Conservation (phyloP, 2,329 filamentous ascomycete genomes). For the Neonectria magnoliae region DNA sequence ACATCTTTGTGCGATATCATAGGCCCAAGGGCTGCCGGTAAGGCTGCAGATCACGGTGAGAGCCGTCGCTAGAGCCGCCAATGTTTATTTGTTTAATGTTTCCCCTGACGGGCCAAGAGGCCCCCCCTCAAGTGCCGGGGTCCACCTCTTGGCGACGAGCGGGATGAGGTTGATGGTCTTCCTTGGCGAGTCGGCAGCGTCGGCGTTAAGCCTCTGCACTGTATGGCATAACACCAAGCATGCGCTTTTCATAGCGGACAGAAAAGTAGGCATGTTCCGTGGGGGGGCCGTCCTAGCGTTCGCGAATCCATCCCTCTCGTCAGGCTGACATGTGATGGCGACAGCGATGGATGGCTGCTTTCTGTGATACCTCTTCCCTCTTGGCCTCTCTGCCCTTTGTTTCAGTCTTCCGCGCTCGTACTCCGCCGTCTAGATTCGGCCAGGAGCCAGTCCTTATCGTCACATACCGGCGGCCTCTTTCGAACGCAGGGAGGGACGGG, state of each 20-base stretch:
- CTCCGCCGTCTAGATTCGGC: neutral
- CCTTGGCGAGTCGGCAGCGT: conserved; percentile 16
- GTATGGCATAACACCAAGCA: no score
- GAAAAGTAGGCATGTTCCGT: neutral
- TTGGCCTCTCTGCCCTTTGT: neutral
- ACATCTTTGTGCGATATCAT: neutral
- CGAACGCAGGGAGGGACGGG: neutral
- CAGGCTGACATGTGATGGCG: neutral
- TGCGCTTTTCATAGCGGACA: neutral
- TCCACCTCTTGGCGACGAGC: conserved; percentile 33
- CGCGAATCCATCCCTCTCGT: neutral
- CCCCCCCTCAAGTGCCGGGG: conserved; percentile 15
- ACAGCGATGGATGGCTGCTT: no score
- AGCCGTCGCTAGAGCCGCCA: neutral
- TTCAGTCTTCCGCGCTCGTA: neutral
- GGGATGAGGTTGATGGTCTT: conserved; percentile 33
- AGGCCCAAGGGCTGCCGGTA: conserved; percentile 17
- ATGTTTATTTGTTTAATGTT: conserved; percentile 20
- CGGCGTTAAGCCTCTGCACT: conserved; percentile 10
- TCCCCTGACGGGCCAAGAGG: conserved; percentile 7
- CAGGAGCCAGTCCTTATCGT: neutral
- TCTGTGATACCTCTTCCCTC: neutral
- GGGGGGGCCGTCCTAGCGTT: conserved; percentile 5
- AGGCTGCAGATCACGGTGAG: conserved; percentile 38
- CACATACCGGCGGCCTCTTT: conserved; percentile 18